Evolutionary conservation across 1,284 basidiomycete species (phyloP), one percentile per base, ranked within the genome.

Genomic region (Leccinum huronense): DNA sequence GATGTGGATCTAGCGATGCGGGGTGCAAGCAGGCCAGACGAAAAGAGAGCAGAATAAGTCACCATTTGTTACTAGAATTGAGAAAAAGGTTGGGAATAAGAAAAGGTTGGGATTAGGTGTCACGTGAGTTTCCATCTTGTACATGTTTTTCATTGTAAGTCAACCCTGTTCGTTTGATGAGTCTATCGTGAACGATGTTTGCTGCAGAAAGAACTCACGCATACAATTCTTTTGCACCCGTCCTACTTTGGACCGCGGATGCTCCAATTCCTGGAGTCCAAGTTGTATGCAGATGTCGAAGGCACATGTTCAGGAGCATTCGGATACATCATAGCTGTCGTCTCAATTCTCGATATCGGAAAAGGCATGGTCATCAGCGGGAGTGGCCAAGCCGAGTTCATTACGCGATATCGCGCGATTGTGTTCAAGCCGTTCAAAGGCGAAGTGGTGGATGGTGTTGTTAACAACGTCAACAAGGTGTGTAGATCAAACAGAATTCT

Each of bases 341-440:
- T 98, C 36, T 89, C 88, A 40, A 93, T 96, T 70, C 82, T 91
- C 60, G 93, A 96, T 72, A 94, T 94, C 62, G 94, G 94, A 33
- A 90, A 91, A 77, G 95, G 94, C 19, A 93, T 94, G 83, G 93
- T 98, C 16, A 82, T 97, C 61, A 89, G 93, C 55, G 95, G 95
- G 7, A 95, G 91, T 38, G 96, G 96, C 1, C 93, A 97, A 76
- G 96, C 96, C 3, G 93, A 97, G 78, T 98, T 98, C 77, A 85
- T 93, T 68, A 93, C 93, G 36, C 83, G 89, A 58, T 97, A 96
- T 78, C 88, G 92, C 27, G 95, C 95, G 10, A 94, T 98, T 69
- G 95, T 98, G 40, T 96, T 96, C 84, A 95, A 96, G 78, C 96
- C 95, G 38, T 99, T 98, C 85, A 98, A 98, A 79, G 96, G 96